Base-by-base conservation (phyloP, 805 yeast genomes). In the Metschnikowia gelsemii region DNA sequence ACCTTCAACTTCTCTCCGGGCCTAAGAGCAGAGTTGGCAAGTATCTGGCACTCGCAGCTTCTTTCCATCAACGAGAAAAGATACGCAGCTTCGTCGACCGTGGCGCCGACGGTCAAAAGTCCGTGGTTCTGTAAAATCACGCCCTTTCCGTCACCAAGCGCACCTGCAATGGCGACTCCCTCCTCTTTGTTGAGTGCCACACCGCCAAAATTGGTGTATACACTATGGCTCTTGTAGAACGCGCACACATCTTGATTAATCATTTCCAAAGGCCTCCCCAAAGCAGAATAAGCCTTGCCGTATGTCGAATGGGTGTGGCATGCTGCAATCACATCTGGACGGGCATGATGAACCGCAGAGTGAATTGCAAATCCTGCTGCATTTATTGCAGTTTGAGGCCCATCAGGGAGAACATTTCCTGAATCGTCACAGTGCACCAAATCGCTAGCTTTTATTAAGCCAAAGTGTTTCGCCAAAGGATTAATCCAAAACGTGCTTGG, bases 401-500 rank as follows among this genome's bases (percentile, higher is more conserved):
- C 86, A 23, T 83, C 87, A 7, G 69, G 64, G 43, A 82, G 69
- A 29, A 82, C 69, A 40, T 79, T 74, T 24, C 86, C 87, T 32
- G 78, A 68, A 54, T 76, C 79, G 56, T 81, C 84, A 8, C 72
- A 74, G 46, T 67, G 73, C 14, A 68, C 72, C 56, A 68, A 53
- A 47, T 68, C 73, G 31, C 59, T 50, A 12, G 70, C 70, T 33
- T 59, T 63, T 33, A 68, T 61, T 34, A 68, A 49, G 12, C 64
- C 66, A 48, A 84, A 87, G 62, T 87, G 96, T 50, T 72, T 75
- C n/a, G 84, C 91, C 49, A 87, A 67, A 4, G 96, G 96, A 63
- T 87, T 87, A 59, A 87, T 85, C 96, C 96, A 87, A 61, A 87
- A 87, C 3, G 91, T 84, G 33, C 70, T 60, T n/a, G 84, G 84